These are phyloP conservation scores for Decorospora gaudefroyi DNA, from an alignment of 2,329 filamentous ascomycete genomes.

Conservation along the genomic window DNA sequence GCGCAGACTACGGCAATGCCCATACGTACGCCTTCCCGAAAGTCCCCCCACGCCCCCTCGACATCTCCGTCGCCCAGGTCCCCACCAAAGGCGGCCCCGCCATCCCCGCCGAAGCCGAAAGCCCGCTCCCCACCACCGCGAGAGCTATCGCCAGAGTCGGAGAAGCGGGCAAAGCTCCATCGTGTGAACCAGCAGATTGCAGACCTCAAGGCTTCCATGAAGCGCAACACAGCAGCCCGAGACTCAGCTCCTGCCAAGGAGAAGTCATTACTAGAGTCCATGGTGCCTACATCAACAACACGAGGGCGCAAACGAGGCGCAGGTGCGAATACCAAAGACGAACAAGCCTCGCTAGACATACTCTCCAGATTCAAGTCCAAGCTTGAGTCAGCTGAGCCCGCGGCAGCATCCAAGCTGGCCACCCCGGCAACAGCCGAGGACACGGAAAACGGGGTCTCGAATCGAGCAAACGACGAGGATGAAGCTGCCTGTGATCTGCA, in stretches of 20 bases:
- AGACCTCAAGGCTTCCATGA: slow-evolving; percentile 80
- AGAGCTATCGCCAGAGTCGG: slow-evolving; percentile 49
- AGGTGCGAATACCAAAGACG: slow-evolving; percentile 58
- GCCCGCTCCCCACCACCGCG: slow-evolving; percentile 35
- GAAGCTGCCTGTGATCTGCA: slow-evolving; percentile 81
- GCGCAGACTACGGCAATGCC: slow-evolving; percentile 37
- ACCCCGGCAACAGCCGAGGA: slow-evolving; percentile 24
- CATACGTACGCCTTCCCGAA: slow-evolving; percentile 37
- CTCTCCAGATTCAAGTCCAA: slow-evolving; percentile 80
- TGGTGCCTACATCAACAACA: slow-evolving; percentile 74
- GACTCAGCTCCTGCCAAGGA: slow-evolving; percentile 50
- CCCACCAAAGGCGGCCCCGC: slow-evolving; percentile 15
- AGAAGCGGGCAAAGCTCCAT: slow-evolving; percentile 59
- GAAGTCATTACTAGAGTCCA: slow-evolving; percentile 68
- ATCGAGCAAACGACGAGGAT: slow-evolving; percentile 35
- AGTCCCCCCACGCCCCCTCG: slow-evolving; percentile 34
- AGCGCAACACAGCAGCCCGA: slow-evolving; percentile 57
- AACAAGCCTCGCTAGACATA: slow-evolving; percentile 63
- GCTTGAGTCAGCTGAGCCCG: slow-evolving; percentile 56
- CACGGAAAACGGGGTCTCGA: slow-evolving; percentile 14
- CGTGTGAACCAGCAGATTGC: slow-evolving; percentile 79
- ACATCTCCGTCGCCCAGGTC: slow-evolving; percentile 32
- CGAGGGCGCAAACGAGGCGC: slow-evolving; percentile 71
- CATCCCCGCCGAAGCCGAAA: slow-evolving; percentile 23
- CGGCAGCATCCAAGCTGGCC: slow-evolving; percentile 47